A percentile compares a stretch with the other conserved stretches of the same genome.
Conservation (phyloP, 257 asterid species). For the Rauvolfia tetraphylla region DNA sequence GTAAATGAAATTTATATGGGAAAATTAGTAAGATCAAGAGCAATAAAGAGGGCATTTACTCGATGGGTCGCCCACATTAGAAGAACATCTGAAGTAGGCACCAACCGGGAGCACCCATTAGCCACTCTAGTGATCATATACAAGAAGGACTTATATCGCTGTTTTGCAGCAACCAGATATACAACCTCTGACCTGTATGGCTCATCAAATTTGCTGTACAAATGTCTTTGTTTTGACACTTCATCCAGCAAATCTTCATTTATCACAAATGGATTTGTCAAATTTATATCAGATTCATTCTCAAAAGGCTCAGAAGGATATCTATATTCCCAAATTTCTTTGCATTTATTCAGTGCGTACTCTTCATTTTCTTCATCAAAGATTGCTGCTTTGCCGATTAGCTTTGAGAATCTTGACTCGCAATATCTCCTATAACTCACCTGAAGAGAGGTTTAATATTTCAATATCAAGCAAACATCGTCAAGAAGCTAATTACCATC, state of each 20-base stretch:
- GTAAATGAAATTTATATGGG: not conserved
- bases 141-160: slow-evolving; percentile 67
- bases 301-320: slow-evolving; percentile 76
- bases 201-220: slow-evolving; percentile 44
- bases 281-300: slow-evolving; percentile 38
- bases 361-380: slow-evolving; percentile 81
- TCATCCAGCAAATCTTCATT: slow-evolving; percentile 50
- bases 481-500: not conserved
- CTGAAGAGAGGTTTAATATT: slow-evolving; percentile 28
- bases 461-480: not conserved
- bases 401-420: slow-evolving; percentile 66
- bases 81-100: slow-evolving; percentile 80
- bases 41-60: slow-evolving; percentile 33
- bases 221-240: slow-evolving; percentile 47
- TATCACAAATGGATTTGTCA: slow-evolving; percentile 9
- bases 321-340: slow-evolving; percentile 57
- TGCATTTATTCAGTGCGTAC: slow-evolving; percentile 78
- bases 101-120: slow-evolving; percentile 47
- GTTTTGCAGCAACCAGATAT: slow-evolving; percentile 74
- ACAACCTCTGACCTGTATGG: slow-evolving; percentile 73
- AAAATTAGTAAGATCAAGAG: not conserved
- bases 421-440: slow-evolving; percentile 66
- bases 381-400: slow-evolving; percentile 65
- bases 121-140: slow-evolving; percentile 57
- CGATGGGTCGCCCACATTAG: slow-evolving; percentile 84